phyloP scores from a whole-genome alignment of 208 protist species.

The Angomonas ambiguus region DNA sequence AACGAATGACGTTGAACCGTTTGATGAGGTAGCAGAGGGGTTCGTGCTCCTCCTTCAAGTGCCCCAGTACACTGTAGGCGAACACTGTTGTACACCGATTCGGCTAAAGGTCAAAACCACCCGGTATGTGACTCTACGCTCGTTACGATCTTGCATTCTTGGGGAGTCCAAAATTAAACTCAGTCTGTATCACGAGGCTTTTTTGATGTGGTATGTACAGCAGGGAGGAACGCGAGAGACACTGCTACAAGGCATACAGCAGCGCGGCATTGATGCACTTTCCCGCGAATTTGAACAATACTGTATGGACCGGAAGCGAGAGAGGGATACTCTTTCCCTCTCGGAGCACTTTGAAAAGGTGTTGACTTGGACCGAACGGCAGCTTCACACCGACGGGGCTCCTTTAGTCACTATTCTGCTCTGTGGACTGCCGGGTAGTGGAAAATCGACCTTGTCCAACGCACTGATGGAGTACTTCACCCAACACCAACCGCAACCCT shows the following conservation, averaged over 20 bases:
- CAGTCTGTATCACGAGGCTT: slow-evolving; percentile 48
- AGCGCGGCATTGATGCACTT: slow-evolving; percentile 24
- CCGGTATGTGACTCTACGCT: slow-evolving; percentile 69
- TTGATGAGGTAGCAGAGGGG: slow-evolving; percentile 59
- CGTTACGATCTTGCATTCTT: slow-evolving; percentile 56
- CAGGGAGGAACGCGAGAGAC: slow-evolving; percentile 7
- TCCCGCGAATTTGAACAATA: slow-evolving; percentile 34
- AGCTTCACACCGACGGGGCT: not conserved
- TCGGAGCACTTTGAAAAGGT: not conserved
- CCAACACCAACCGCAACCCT: slow-evolving; percentile 10
- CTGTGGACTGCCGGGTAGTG: slow-evolving; percentile 52
- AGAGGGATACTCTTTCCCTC: not conserved
- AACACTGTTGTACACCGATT: slow-evolving; percentile 41
- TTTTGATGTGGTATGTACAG: slow-evolving; percentile 41
- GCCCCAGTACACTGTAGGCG: not conserved
- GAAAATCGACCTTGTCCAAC: slow-evolving; percentile 36
- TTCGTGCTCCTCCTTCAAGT: slow-evolving; percentile 68
- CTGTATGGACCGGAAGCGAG: slow-evolving; percentile 25
- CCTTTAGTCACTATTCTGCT: slow-evolving; percentile 38
- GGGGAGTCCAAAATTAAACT: slow-evolving; percentile 43
- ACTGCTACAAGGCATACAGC: slow-evolving; percentile 20
- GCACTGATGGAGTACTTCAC: slow-evolving; percentile 15
- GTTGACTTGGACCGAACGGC: not conserved
- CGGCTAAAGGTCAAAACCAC: slow-evolving; percentile 83
- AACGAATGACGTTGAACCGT: slow-evolving; percentile 21